Evolutionary conservation across 805 yeast genomes (phyloP).

Genomic region (Isabelozyma heimii): DNA sequence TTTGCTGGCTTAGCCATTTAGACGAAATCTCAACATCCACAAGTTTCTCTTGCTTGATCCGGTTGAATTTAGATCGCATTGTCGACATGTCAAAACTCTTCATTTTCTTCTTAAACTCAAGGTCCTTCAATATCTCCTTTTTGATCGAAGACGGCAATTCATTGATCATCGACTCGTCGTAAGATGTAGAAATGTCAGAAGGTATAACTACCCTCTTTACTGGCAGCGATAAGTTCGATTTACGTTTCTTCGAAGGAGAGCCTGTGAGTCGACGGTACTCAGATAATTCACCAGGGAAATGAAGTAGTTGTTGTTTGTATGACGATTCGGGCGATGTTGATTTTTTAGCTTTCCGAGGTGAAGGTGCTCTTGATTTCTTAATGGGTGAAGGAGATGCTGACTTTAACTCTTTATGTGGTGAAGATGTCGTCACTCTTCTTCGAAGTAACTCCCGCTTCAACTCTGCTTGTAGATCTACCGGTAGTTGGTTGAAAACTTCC

Average conservation of each 20-base stretch:
- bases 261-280: slow-evolving; percentile 31
- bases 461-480: slow-evolving; percentile 64
- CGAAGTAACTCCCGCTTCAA: slow-evolving; percentile 50
- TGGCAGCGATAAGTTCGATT: slow-evolving; percentile 11
- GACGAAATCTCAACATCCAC: slow-evolving; percentile 9
- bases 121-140: slow-evolving; percentile 34
- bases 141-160: slow-evolving; percentile 39
- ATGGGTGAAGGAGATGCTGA: background rate
- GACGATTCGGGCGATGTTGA: slow-evolving; percentile 5
- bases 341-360: background rate
- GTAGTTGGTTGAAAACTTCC: slow-evolving; percentile 64
- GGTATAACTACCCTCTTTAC: slow-evolving; percentile 7
- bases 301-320: slow-evolving; percentile 37
- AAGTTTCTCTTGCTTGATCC: slow-evolving; percentile 5
- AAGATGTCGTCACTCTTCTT: slow-evolving; percentile 28
- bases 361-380: background rate
- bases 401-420: background rate
- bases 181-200: slow-evolving; percentile 22
- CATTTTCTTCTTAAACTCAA: slow-evolving; percentile 26
- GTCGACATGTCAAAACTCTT: slow-evolving; percentile 22
- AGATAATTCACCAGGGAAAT: slow-evolving; percentile 27
- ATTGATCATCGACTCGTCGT: slow-evolving; percentile 33
- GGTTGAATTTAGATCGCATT: slow-evolving; percentile 22
- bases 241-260: slow-evolving; percentile 13
- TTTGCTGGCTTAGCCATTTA: slow-evolving; percentile 21